phyloP scores from a whole-genome alignment of 1,284 basidiomycete species.

The Fistulinella cinereoalba region DNA sequence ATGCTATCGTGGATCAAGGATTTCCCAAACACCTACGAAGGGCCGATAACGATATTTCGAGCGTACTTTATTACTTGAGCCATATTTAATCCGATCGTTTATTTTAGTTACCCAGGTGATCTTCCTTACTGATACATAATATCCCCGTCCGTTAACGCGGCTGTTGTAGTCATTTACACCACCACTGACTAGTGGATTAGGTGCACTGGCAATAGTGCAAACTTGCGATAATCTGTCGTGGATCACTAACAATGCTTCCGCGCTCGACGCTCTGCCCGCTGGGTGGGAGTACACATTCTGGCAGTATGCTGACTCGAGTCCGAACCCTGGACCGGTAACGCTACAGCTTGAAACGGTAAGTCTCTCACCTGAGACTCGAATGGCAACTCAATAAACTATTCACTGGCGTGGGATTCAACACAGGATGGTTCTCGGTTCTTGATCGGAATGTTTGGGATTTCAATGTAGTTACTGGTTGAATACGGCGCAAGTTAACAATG shows the following conservation, averaged over 20 bases:
- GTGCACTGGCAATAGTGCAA: slow-evolving; percentile 57
- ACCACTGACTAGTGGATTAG: slow-evolving; percentile 66
- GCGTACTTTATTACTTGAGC: no score
- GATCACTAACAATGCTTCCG: slow-evolving; percentile 53
- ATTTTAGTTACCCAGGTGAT: slow-evolving; percentile 38
- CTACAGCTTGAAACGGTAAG: slow-evolving; percentile 34
- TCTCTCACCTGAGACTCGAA: background rate
- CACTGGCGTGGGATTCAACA: background rate
- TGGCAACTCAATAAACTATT: background rate
- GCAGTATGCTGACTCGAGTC: slow-evolving; percentile 55
- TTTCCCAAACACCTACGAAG: slow-evolving; percentile 62
- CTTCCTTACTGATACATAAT: background rate
- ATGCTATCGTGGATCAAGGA: slow-evolving; percentile 65
- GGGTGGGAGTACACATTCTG: slow-evolving; percentile 61
- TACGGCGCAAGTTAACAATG: no score
- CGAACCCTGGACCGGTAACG: slow-evolving; percentile 53
- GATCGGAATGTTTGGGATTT: no score
- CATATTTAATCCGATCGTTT: no score
- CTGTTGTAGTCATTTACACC: slow-evolving; percentile 53
- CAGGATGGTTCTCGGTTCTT: slow-evolving; percentile 22
- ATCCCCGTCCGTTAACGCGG: background rate
- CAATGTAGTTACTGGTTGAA: no score
- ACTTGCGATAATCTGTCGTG: slow-evolving; percentile 58
- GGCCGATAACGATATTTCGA: slow-evolving; percentile 40
- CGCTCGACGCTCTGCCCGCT: slow-evolving; percentile 51